Percentiles rank a stretch among this genome's conserved stretches.
phyloP scores from a whole-genome alignment of 1,284 basidiomycete genomes.

The Microbotryum saponariae region DNA sequence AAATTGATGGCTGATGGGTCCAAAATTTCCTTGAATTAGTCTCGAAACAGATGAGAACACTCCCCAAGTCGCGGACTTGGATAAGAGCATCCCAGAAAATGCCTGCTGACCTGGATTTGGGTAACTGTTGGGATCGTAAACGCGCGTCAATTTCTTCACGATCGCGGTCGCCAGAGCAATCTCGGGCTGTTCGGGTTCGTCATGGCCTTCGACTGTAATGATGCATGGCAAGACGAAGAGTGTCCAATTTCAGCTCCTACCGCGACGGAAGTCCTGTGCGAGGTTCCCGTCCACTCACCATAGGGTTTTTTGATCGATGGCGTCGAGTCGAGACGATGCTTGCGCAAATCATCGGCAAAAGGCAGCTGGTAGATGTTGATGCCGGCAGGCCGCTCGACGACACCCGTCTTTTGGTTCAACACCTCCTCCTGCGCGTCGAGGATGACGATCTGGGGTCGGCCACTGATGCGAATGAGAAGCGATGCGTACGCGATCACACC shows the following conservation, averaged over 20 bases:
- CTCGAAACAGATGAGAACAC: too few relatives aligned
- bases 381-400: conserved; percentile 71
- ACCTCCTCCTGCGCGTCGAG: conserved; percentile 54
- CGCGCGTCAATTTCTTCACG: conserved; percentile 67
- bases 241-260: too few relatives aligned
- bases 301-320: conserved; percentile 39
- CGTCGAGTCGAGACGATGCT: conserved; percentile 49
- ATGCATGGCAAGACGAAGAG: too few relatives aligned
- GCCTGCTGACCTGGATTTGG: conserved; percentile 72
- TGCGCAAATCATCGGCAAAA: conserved; percentile 87
- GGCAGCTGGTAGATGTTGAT: conserved; percentile 87
- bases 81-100: background rate
- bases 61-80: too few relatives aligned
- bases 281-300: background rate
- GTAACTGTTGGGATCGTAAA: conserved; percentile 79
- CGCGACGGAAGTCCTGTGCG: too few relatives aligned
- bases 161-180: conserved; percentile 62
- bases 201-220: conserved; percentile 9
- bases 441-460: conserved; percentile 71
- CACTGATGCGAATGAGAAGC: conserved; percentile 62
- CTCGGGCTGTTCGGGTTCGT: conserved; percentile 46
- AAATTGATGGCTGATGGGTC: background rate
- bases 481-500: conserved; percentile 73
- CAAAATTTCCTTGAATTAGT: background rate
- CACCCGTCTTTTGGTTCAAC: conserved; percentile 60